phyloP scores from a whole-genome alignment of 352 stramenopile species.

The Phytopythium chamaehyphon region DNA sequence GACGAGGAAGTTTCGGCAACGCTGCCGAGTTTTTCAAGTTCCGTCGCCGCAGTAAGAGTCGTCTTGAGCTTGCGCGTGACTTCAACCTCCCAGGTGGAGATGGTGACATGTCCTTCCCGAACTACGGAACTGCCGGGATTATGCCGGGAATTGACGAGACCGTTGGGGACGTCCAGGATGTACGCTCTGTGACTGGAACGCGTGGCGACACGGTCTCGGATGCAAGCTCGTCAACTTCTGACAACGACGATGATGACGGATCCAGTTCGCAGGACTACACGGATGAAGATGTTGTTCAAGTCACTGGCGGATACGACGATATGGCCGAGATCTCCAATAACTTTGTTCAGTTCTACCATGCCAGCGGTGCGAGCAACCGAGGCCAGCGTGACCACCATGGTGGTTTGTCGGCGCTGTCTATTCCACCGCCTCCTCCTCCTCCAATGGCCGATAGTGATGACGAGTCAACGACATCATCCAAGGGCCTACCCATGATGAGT shows the following conservation, averaged over 20 bases:
- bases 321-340: constrained; percentile 53
- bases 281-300: constrained; percentile 59
- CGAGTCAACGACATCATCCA: constrained; percentile 53
- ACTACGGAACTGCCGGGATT: constrained; percentile 40
- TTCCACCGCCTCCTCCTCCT: constrained; percentile 58
- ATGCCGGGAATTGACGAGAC: constrained; percentile 80
- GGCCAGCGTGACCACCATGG: constrained; percentile 17
- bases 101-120: constrained; percentile 33
- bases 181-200: constrained; percentile 24
- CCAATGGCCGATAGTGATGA: constrained; percentile 70
- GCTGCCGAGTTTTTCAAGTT: constrained; percentile 86
- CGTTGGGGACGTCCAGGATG: constrained; percentile 40
- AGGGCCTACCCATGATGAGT: constrained; percentile 79
- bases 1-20: constrained; percentile 79
- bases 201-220: constrained; percentile 41
- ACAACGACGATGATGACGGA: constrained; percentile 37
- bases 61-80: constrained; percentile 71
- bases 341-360: constrained; percentile 82
- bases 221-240: constrained; percentile 44
- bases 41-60: constrained; percentile 81
- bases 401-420: constrained; percentile 47
- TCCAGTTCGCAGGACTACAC: constrained; percentile 61
- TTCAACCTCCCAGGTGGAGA: constrained; percentile 42
- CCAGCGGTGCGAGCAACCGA: constrained; percentile 24
- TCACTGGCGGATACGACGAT: constrained; percentile 61